These are phyloP conservation scores for Helotiales sp. DNA, from an alignment of 2,329 filamentous ascomycete genomes.

Conservation along the genomic window DNA sequence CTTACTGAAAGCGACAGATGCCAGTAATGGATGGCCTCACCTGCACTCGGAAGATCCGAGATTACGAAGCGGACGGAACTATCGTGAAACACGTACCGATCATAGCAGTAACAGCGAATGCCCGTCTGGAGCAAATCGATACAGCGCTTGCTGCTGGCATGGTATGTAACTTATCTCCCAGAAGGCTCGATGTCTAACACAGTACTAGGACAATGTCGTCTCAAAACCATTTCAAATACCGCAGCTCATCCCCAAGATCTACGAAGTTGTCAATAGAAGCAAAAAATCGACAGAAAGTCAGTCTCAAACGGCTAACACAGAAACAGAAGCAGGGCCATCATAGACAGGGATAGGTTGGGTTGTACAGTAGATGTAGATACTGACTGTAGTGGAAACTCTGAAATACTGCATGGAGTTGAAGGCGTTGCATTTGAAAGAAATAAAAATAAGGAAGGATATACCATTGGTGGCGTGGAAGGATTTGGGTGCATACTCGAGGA, in stretches of 20 bases:
- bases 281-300: slow-evolving; percentile 9
- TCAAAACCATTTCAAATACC: slow-evolving; percentile 80
- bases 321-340: background rate
- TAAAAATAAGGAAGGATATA: background rate
- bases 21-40: slow-evolving; percentile 82
- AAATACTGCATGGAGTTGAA: background rate
- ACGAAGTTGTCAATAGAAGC: slow-evolving; percentile 47
- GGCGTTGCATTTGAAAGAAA: background rate
- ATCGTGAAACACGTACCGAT: slow-evolving; percentile 73
- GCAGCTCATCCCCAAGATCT: slow-evolving; percentile 72
- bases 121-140: slow-evolving; percentile 73
- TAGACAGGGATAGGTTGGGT: background rate
- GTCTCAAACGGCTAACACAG: background rate
- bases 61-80: slow-evolving; percentile 65
- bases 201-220: slow-evolving; percentile 70
- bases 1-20: slow-evolving; percentile 53
- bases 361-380: background rate
- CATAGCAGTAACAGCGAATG: slow-evolving; percentile 84
- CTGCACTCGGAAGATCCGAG: slow-evolving; percentile 71
- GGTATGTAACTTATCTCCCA: slow-evolving; percentile 51
- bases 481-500: background rate
- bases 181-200: slow-evolving; percentile 29
- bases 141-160: slow-evolving; percentile 75
- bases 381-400: background rate
- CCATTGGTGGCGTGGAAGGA: background rate